Conservation (phyloP, 2,329 filamentous ascomycete species). For the Curvularia sp. region DNA sequence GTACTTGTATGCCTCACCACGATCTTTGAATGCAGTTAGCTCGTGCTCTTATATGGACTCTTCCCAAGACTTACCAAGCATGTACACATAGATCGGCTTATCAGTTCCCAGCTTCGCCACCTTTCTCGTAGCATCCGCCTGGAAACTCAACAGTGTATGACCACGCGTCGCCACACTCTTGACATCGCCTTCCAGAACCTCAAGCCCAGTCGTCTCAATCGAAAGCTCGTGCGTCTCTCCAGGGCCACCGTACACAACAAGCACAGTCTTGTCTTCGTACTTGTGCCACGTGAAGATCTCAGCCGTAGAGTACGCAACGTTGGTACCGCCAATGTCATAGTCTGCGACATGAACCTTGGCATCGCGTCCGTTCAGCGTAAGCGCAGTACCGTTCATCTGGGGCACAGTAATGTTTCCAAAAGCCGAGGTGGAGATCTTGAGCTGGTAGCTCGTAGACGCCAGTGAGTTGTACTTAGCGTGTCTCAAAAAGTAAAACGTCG, state of each 20-base stretch:
- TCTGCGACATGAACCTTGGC: constrained; percentile 72
- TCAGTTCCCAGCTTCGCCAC: constrained; percentile 56
- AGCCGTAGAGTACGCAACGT: constrained; percentile 70
- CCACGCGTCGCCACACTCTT: constrained; percentile 51
- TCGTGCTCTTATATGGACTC: constrained; percentile 12
- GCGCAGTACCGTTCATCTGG: constrained; percentile 59
- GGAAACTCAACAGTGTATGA: constrained; percentile 61
- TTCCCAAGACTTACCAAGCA: constrained; percentile 56
- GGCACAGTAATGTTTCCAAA: constrained; percentile 64
- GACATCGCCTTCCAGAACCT: constrained; percentile 53
- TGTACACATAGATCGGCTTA: constrained; percentile 61
- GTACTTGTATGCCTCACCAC: constrained; percentile 72
- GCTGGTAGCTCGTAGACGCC: constrained; percentile 65
- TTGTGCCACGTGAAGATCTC: constrained; percentile 74
- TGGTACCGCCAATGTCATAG: constrained; percentile 66
- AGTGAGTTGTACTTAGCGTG: constrained; percentile 70
- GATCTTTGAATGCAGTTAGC: constrained; percentile 54
- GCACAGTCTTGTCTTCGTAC: constrained; percentile 64
- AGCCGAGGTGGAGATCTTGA: constrained; percentile 67
- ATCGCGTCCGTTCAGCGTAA: constrained; percentile 68
- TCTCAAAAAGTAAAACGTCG: constrained; percentile 69
- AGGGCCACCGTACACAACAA: constrained; percentile 69
- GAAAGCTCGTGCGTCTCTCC: constrained; percentile 70
- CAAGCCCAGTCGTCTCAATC: constrained; percentile 49
- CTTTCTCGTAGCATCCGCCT: constrained; percentile 61